A percentile compares a stretch with the other conserved stretches of the same genome.
These are phyloP conservation scores for Henckelia pumila DNA, from an alignment of 257 asterid species.

Conservation along the genomic window DNA sequence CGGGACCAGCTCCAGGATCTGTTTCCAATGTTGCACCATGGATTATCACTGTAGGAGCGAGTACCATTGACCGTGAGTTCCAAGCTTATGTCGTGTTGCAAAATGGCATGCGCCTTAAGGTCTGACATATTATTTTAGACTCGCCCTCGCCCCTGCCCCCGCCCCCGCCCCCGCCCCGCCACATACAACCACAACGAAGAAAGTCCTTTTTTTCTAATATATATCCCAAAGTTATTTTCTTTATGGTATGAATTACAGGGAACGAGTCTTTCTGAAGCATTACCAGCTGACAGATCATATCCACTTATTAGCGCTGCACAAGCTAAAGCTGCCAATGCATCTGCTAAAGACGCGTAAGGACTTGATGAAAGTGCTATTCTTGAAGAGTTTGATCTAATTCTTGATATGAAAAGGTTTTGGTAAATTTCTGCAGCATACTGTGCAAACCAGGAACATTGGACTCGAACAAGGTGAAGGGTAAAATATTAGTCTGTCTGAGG, in stretches of 20 bases:
- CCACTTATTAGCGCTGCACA: slow-evolving; percentile 37
- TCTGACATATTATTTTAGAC: neutral
- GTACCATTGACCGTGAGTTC: slow-evolving; percentile 50
- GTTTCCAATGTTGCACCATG: slow-evolving; percentile 66
- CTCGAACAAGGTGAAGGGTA: slow-evolving; percentile 45
- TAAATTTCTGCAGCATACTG: slow-evolving; percentile 34
- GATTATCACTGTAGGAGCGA: slow-evolving; percentile 70
- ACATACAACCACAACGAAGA: too few species aligned
- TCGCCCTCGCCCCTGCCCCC: neutral
- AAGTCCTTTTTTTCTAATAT: neutral
- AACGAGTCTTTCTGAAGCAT: slow-evolving; percentile 33
- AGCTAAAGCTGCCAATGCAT: slow-evolving; percentile 35
- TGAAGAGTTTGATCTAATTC: neutral
- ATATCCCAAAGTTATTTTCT: neutral
- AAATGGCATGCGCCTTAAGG: slow-evolving; percentile 37
- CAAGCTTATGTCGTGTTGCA: slow-evolving; percentile 27
- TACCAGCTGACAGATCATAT: slow-evolving; percentile 32
- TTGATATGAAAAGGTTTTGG: neutral
- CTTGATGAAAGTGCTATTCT: neutral
- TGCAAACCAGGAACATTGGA: slow-evolving; percentile 46
- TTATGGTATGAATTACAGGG: slow-evolving; percentile 29
- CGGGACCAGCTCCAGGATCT: slow-evolving; percentile 33
- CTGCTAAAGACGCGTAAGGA: slow-evolving; percentile 42
- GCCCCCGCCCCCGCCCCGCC: too few species aligned
- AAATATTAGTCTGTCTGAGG: slow-evolving; percentile 53